A percentile compares a stretch with the other conserved stretches of the same genome.
phyloP scores from a whole-genome alignment of 2,329 filamentous ascomycete species.

The Cytospora chrysosperma region DNA sequence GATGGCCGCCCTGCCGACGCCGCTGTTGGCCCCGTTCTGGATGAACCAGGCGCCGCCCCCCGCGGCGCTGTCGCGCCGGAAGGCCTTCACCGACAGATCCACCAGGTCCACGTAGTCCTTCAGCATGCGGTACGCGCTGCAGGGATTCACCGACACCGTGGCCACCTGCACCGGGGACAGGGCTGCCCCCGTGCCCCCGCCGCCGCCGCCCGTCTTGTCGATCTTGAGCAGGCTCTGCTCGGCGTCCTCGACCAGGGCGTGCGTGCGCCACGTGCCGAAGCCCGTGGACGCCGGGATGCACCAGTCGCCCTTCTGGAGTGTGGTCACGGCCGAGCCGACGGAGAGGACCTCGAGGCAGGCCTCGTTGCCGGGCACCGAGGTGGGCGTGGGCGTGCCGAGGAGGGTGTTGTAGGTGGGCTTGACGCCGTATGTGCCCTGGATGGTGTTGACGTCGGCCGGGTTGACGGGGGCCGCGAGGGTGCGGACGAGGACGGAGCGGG shows the following conservation, averaged over 20 bases:
- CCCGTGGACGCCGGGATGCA: constrained; percentile 81
- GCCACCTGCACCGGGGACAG: constrained; percentile 76
- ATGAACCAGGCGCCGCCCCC: constrained; percentile 93
- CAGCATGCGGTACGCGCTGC: constrained; percentile 91
- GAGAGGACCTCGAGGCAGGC: constrained; percentile 88
- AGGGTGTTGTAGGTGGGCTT: constrained; percentile 74
- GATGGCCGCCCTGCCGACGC: constrained; percentile 87
- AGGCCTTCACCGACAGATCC: constrained; percentile 45
- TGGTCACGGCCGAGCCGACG: constrained; percentile 55
- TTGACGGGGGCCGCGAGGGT: constrained; percentile 92
- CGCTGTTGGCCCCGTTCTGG: constrained; percentile 94
- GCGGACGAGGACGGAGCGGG: constrained; percentile 69
- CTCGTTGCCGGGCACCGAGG: constrained; percentile 84
- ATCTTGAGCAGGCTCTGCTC: constrained; percentile 65
- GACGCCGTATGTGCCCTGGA: constrained; percentile 92
- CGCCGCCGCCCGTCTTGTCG: constrained; percentile 56
- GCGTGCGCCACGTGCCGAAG: constrained; percentile 93
- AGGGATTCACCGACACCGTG: constrained; percentile 89
- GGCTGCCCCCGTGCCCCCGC: no score
- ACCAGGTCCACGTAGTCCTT: constrained; percentile 66
- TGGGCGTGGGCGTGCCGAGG: constrained; percentile 74
- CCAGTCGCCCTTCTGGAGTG: constrained; percentile 79
- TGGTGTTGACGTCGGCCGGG: constrained; percentile 95
- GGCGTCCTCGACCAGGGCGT: constrained; percentile 63
- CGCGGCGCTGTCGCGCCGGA: constrained; percentile 55